These are phyloP conservation scores for Ambispora gerdemannii DNA, from an alignment of 192 early-diverging fungal species.

Conservation along the genomic window DNA sequence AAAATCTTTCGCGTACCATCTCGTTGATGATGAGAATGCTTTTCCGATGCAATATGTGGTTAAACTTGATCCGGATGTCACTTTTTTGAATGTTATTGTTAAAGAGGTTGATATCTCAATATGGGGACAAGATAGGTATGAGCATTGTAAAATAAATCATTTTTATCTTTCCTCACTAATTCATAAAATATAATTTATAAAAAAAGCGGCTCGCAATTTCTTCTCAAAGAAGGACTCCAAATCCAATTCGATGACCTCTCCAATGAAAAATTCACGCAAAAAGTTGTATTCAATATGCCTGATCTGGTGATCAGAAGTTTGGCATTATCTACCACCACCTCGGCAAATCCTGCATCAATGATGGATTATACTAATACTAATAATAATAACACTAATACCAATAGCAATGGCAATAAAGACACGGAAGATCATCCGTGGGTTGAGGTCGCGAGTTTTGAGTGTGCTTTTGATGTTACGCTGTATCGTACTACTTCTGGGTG, in stretches of 20 bases:
- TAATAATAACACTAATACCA: no score
- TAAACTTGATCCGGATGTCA: slow-evolving; percentile 53
- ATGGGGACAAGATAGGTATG: slow-evolving; percentile 47
- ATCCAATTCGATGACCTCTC: slow-evolving; percentile 65
- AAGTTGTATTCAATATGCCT: slow-evolving; percentile 58
- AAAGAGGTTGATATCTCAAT: slow-evolving; percentile 58
- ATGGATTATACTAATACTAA: no score
- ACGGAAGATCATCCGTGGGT: slow-evolving; percentile 51
- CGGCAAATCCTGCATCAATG: no score
- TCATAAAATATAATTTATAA: background rate
- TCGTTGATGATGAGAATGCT: slow-evolving; percentile 64
- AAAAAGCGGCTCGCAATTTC: slow-evolving; percentile 42
- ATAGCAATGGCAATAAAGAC: slow-evolving; percentile 31
- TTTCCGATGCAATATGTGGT: slow-evolving; percentile 48
- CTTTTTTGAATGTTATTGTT: slow-evolving; percentile 54
- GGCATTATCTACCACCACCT: slow-evolving; percentile 38
- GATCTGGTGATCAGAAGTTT: slow-evolving; percentile 51
- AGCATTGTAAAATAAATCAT: slow-evolving; percentile 8
- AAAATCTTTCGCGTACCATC: slow-evolving; percentile 61
- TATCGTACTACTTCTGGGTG: slow-evolving; percentile 54
- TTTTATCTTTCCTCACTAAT: background rate
- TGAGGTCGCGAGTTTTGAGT: slow-evolving; percentile 61
- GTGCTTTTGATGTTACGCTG: slow-evolving; percentile 56
- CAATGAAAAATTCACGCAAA: slow-evolving; percentile 52
- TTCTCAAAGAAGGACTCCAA: slow-evolving; percentile 56